Base-by-base conservation (phyloP, 208 protist genomes). In the Sergeia podlipaevii region DNA sequence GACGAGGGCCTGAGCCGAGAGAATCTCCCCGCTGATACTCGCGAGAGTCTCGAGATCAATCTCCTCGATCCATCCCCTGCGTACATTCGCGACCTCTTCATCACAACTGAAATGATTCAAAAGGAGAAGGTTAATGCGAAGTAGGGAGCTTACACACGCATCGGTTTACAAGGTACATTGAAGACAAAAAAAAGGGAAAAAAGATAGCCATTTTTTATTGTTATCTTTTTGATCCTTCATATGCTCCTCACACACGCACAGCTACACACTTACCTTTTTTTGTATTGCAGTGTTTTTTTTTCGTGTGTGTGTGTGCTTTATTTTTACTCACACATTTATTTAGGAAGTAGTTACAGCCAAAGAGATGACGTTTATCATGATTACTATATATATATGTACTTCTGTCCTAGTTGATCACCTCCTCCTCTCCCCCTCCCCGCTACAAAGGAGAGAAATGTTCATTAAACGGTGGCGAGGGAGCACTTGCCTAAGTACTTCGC, bases 1-100 rank as follows among this genome's bases (percentile, higher is more conserved):
- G 52, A 77, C 13, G 58, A 34, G 3, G 70, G 70, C 44, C 58
- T 69, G 4, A 37, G 47, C 17, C 63, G 70, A n/a, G 70, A 77
- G 47, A 53, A 55, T 18, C 44, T 76, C 30, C 41, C 62, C 15
- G 23, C 24, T 24, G 50, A 58, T 20, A 1, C 10, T 20, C 41
- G 44, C 32, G 61, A 51, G 41, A 28, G 32, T 13, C 15, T 46
- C 33, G 45, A 51, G 18, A 44, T 52, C 30, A 8, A 39, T 4
- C 56, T 56, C 23, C 5, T 68, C 11, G n/a, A 39, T 1, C 34
- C 43, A 4, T 54, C 51, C n/a, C 29, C 26, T 4, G 38, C 1
- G 1, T 37, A 66, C 26, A 3, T 66, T 4, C 29, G 28, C 20
- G 4, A 5, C 0, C 37, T 66, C 38, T 58, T 59, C 37, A 18